Conservation (phyloP, 768 basidiomycete genomes). For the Lyophyllum semitale region DNA sequence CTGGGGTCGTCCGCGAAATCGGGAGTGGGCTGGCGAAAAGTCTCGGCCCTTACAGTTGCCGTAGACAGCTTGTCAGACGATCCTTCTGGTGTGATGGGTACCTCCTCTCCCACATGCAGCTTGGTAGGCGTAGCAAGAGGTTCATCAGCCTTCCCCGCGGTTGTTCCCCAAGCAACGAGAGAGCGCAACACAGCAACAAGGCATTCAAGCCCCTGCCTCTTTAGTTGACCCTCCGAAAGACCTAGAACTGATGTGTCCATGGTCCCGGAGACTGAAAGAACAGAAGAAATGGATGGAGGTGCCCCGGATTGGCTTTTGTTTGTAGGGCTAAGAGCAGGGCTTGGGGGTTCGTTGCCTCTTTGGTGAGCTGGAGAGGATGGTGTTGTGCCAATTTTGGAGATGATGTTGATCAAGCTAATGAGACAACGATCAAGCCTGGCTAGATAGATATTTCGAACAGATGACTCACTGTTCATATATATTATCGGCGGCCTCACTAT, state of each 20-base stretch:
- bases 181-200: conserved; percentile 87
- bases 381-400: conserved; percentile 84
- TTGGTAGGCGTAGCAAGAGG: conserved; percentile 38
- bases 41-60: conserved; percentile 50
- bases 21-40: conserved; percentile 68
- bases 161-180: conserved; percentile 87
- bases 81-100: conserved; percentile 52
- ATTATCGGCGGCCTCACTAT: conserved; percentile 91
- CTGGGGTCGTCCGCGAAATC: conserved; percentile 88
- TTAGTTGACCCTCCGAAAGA: conserved; percentile 80
- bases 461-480: conserved; percentile 88
- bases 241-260: conserved; percentile 70
- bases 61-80: conserved; percentile 57
- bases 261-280: conserved; percentile 64
- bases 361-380: conserved; percentile 48
- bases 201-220: conserved; percentile 93
- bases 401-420: conserved; percentile 71
- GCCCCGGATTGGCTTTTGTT: conserved; percentile 41
- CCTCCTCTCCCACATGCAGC: conserved; percentile 56
- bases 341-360: conserved; percentile 57
- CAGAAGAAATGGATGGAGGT: conserved; percentile 63
- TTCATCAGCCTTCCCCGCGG: conserved; percentile 49
- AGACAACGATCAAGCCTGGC: conserved; percentile 3
- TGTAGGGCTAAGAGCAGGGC: conserved; percentile 60
- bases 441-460: not conserved